Percentiles rank a stretch among this genome's conserved stretches.
Evolutionary conservation across 768 basidiomycete genomes (phyloP).

Genomic region (Hirschioporus abietinus): DNA sequence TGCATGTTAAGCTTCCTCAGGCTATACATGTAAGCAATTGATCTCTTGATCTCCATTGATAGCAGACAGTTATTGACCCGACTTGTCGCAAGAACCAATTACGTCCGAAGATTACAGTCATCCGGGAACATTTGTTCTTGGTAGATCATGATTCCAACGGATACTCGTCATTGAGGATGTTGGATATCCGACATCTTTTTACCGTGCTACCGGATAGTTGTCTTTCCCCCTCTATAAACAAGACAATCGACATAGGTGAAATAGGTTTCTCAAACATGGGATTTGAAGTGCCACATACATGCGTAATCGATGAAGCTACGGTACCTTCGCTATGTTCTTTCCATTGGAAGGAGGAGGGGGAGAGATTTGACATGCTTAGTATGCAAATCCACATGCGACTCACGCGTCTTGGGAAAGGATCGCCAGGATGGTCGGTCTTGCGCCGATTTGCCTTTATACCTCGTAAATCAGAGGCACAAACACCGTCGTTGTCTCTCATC

Average conservation of each 20-base stretch:
- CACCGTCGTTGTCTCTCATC: background rate
- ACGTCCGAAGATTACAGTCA: background rate
- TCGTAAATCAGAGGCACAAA: background rate
- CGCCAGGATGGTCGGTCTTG: background rate
- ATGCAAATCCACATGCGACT: background rate
- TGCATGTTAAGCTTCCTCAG: background rate
- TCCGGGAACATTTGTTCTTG: background rate
- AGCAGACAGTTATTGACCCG: too few relatives aligned
- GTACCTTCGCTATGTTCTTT: background rate
- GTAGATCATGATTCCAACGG: background rate
- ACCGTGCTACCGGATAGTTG: too few relatives aligned
- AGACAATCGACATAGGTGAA: background rate
- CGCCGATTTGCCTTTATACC: background rate
- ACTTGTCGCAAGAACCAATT: too few relatives aligned
- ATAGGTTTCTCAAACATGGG: background rate
- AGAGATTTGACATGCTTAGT: background rate
- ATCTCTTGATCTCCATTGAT: too few relatives aligned
- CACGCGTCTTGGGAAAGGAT: background rate
- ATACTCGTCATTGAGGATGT: background rate
- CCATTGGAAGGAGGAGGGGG: background rate
- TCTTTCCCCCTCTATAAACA: background rate
- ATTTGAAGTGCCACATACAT: background rate
- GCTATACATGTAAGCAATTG: background rate
- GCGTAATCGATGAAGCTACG: background rate
- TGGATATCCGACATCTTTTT: background rate